Conservation (phyloP, 169 alveolate species). For the Plasmodium ovale region DNA sequence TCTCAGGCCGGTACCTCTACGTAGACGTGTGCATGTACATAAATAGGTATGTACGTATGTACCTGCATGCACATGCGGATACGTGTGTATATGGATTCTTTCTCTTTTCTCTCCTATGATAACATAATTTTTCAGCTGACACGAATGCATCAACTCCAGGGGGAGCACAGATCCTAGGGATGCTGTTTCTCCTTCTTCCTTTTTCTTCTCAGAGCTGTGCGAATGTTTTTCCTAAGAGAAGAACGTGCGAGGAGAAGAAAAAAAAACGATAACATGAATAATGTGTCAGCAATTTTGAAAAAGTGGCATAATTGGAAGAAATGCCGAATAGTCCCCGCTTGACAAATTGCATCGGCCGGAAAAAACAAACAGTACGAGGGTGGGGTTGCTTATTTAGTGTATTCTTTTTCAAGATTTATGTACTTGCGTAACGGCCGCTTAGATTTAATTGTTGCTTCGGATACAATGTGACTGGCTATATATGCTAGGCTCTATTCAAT, state of each 20-base stretch:
- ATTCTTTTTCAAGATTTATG: neutral
- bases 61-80: neutral
- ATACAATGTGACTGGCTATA: neutral
- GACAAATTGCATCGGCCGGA: too few species aligned
- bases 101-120: neutral
- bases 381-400: too few species aligned
- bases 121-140: neutral
- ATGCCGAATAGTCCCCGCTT: neutral
- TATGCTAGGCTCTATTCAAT: slow-evolving; percentile 47
- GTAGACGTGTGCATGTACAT: too few species aligned
- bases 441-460: slow-evolving; percentile 1
- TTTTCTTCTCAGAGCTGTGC: slow-evolving; percentile 1
- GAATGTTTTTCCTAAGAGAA: neutral
- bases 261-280: neutral
- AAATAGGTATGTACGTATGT: neutral
- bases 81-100: neutral
- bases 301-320: neutral
- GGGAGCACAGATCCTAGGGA: neutral
- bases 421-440: slow-evolving; percentile 1
- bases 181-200: neutral
- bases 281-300: too few species aligned
- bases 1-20: too few species aligned
- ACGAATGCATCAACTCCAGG: neutral
- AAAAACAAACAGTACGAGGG: too few species aligned
- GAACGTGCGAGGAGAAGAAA: neutral